phyloP scores from a whole-genome alignment of 108 stramenopile species.

The Bacterosira constricta region DNA sequence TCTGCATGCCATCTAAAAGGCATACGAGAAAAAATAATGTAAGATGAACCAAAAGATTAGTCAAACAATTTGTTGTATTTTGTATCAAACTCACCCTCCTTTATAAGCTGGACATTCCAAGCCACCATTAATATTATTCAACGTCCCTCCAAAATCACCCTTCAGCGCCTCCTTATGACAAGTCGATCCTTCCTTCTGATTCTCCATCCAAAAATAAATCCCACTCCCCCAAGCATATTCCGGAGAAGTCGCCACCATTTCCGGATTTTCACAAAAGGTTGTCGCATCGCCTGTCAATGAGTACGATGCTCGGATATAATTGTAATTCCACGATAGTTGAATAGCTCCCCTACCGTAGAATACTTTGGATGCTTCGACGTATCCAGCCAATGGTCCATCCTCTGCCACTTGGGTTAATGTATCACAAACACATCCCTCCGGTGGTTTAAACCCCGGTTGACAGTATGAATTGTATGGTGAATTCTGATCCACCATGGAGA shows the following conservation, averaged over 20 bases:
- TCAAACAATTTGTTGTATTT: neutral
- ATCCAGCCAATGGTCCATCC: constrained; percentile 26
- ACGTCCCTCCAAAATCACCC: constrained; percentile 40
- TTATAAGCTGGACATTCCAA: constrained; percentile 47
- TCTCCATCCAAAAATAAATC: constrained; percentile 52
- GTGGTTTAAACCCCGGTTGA: constrained; percentile 26
- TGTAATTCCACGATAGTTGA: constrained; percentile 40
- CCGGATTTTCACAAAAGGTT: constrained; percentile 40
- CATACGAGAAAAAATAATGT: neutral
- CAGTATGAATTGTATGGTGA: constrained; percentile 35
- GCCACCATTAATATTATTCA: constrained; percentile 47
- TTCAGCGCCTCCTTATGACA: constrained; percentile 51
- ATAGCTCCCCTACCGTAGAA: constrained; percentile 41
- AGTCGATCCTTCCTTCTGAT: constrained; percentile 42
- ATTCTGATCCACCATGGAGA: constrained; percentile 28
- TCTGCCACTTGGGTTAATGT: constrained; percentile 31
- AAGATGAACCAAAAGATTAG: neutral
- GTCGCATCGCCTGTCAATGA: constrained; percentile 27
- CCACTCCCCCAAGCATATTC: constrained; percentile 40
- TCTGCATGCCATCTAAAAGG: constrained; percentile 18
- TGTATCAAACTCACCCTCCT: constrained; percentile 28
- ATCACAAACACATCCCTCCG: constrained; percentile 31
- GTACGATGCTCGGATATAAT: constrained; percentile 28
- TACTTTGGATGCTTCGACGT: constrained; percentile 33
- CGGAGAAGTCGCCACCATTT: constrained; percentile 17